Evolutionary conservation across 2,329 filamentous ascomycete genomes (phyloP), one percentile per base, ranked within the genome.

Genomic region (Zasmidium angulare): DNA sequence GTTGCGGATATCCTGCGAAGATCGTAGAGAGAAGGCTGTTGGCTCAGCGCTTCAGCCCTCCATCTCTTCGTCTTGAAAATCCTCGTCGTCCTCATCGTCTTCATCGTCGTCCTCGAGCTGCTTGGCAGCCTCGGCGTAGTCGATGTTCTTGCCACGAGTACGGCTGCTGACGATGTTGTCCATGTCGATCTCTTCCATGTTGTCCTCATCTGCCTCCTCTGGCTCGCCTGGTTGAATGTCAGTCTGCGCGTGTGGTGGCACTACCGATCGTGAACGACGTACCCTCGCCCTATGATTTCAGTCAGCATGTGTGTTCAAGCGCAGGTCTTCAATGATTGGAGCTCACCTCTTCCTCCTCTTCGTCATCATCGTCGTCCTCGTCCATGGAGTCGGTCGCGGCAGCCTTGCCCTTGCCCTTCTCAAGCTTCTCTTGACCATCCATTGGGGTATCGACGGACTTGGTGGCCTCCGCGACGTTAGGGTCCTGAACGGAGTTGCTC

Each of bases 391-490:
- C 78, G 68, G 89, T 86, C 66, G 86, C 79, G 46, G 76, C 77
- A 56, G 85, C 87, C 82, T 96, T 96, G 80, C 91, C 91, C 83
- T 96, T 96, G 78, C 90, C 91, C 84, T 96, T 96, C 76, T 81
- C 79, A 29, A 61, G 26, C 53, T 43, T 14, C 71, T 86, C 82
- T 62, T 79, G 72, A 63, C 80, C 75, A 46, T 67, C 69, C 62
- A 70, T 70, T 63, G 83, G 72, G 59, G 72, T 69, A 66, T 71
- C 69, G 59, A 59, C 64, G 51, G 55, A 59, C 59, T 68, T 55
- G 36, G 52, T 64, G 53, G 66, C 60, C 46, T 68, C 59, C 49
- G 53, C 52, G 52, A 63, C 60, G 60, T 47, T 63, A 51, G 61
- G 60, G 52, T 67, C 63, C 50, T 69, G 66, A 53, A 64, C 65